Evolutionary conservation across 2,329 filamentous ascomycete genomes (phyloP), one percentile per base, ranked within the genome.

Genomic region (Albophoma yamanashiensis): DNA sequence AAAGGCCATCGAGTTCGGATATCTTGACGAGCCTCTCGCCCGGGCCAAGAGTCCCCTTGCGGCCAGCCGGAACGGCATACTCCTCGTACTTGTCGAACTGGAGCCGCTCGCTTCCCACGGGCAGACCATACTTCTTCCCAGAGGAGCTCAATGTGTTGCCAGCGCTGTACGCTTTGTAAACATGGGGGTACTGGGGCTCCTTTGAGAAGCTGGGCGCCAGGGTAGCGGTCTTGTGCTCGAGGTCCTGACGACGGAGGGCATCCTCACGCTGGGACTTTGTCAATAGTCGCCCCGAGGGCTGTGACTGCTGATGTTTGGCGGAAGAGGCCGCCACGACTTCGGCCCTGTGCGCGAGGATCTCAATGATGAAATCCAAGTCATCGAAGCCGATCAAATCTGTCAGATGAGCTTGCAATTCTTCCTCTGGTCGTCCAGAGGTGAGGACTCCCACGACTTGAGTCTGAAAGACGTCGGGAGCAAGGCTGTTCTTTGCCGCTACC

Each of bases 341-440:
- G 58, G 82, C 77, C 58, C 92, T 85, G 70, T 93, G 86, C 2
- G 86, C 82, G 58, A 97, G 88, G n/a, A 97, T 78, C 63, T 97
- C 91, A 63, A 92, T 92, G 58, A 97, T 88, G 67, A 99, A 87
- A 65, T 99, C 93, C 22, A 99, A 79, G 69, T 97, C 91, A 67
- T 94, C 92, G 68, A 93, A 97, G 0, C 95, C 94, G 62, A 99
- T 80, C 52, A 97, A 84, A 67, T 99, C 94, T 0, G 90, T 91
- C 42, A 99, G 80, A 47, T 88, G 86, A 69, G 92, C 92, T 72
- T 97, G 93, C n/a, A 97, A 78, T 73, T 96, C 91, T 61, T 96
- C 90, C 61, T 96, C 89, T 39, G 83, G 80, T 53, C 73, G 76
- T n/a, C 77, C 75, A 5, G 91, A 89, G 9, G 81, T 82, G 42